phyloP scores from a whole-genome alignment of 495 filamentous ascomycete genomes.

The Hamigera avellanea region DNA sequence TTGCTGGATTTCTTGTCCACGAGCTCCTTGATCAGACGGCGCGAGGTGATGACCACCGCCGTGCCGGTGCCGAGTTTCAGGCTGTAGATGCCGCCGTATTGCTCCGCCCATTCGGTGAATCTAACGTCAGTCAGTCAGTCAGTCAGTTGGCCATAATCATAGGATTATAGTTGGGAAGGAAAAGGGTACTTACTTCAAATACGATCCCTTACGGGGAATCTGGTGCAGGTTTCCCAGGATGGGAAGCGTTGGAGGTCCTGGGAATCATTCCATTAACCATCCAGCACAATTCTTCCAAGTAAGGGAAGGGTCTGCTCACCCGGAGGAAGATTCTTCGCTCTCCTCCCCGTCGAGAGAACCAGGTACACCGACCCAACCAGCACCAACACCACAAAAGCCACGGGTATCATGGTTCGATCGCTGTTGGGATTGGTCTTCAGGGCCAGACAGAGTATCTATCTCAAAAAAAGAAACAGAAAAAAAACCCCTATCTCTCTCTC shows the following conservation, averaged over 20 bases:
- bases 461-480: no score
- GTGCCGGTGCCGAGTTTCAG: slow-evolving; percentile 29
- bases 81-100: slow-evolving; percentile 32
- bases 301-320: no score
- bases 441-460: no score
- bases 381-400: no score
- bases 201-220: slow-evolving; percentile 18
- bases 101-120: slow-evolving; percentile 32
- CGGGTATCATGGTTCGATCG: no score
- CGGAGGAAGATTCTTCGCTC: no score
- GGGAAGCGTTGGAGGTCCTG: slow-evolving; percentile 28
- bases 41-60: slow-evolving; percentile 26
- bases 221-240: slow-evolving; percentile 30
- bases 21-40: slow-evolving; percentile 24
- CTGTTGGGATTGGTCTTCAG: no score
- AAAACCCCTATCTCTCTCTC: no score
- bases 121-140: slow-evolving; percentile 6
- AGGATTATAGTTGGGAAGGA: background rate
- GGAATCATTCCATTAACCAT: no score
- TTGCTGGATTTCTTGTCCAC: slow-evolving; percentile 30
- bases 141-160: background rate
- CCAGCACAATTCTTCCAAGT: no score
- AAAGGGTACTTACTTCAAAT: slow-evolving; percentile 11
- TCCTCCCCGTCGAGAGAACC: no score
- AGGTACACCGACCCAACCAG: no score